Evolutionary conservation across 495 filamentous ascomycete species (phyloP).

Genomic region (Lophiostoma macrostomum): DNA sequence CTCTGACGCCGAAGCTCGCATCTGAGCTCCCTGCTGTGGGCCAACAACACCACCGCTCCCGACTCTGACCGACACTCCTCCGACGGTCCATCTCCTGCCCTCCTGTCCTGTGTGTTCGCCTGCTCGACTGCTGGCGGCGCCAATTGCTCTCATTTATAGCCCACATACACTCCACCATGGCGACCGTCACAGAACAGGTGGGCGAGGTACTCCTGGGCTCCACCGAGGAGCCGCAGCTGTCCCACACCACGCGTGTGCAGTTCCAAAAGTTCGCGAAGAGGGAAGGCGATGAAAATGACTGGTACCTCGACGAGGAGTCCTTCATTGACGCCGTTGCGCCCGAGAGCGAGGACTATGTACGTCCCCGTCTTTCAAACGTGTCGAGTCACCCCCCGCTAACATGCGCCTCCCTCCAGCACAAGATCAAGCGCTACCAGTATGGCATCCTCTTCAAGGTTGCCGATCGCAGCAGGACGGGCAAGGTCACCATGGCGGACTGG

Average conservation of each 20-base stretch:
- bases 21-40: background rate
- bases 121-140: background rate
- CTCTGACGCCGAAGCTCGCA: conserved; percentile 10
- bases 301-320: conserved; percentile 74
- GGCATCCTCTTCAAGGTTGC: conserved; percentile 87
- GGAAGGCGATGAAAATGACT: conserved; percentile 70
- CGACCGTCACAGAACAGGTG: conserved; percentile 38
- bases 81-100: conserved; percentile 1
- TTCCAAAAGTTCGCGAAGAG: conserved; percentile 77
- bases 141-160: conserved; percentile 11
- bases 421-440: conserved; percentile 94
- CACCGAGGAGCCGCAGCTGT: conserved; percentile 55
- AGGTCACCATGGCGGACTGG: conserved; percentile 81
- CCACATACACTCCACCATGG: conserved; percentile 21
- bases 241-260: conserved; percentile 62
- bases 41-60: no score
- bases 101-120: background rate
- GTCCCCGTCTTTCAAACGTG: conserved; percentile 37
- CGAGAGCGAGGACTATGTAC: conserved; percentile 82
- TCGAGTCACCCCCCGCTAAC: conserved; percentile 6
- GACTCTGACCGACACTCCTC: background rate
- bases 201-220: conserved; percentile 42
- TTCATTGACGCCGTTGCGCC: conserved; percentile 92
- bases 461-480: conserved; percentile 68
- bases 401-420: conserved; percentile 61